phyloP scores from a whole-genome alignment of 106 monocot genomes.

The Dendrobium huoshanense region DNA sequence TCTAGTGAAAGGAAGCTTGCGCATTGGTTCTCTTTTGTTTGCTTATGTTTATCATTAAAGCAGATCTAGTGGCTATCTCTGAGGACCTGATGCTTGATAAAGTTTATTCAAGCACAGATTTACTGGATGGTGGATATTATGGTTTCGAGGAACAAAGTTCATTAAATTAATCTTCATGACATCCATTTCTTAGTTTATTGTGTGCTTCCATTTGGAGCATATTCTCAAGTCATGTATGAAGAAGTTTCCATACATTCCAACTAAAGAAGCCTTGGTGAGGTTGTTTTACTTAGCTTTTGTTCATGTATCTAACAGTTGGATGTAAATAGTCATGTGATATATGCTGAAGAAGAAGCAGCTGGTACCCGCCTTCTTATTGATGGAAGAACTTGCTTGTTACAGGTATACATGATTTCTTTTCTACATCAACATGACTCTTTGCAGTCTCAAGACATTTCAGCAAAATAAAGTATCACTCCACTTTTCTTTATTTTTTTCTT shows the following conservation, averaged over 20 bases:
- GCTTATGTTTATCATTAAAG: background rate
- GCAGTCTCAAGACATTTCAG: background rate
- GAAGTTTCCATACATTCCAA: background rate
- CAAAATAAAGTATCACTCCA: background rate
- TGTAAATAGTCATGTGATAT: slow-evolving; percentile 97
- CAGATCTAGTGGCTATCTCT: background rate
- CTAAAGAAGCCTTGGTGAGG: background rate
- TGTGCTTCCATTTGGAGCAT: background rate
- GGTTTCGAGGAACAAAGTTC: background rate
- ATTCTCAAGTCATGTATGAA: background rate
- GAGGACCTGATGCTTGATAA: background rate
- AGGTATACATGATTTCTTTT: slow-evolving; percentile 38
- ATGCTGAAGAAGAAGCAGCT: slow-evolving; percentile 99
- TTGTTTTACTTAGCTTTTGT: background rate
- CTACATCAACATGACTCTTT: background rate
- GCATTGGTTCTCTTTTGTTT: background rate
- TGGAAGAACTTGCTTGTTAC: slow-evolving; percentile 97
- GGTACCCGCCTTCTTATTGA: slow-evolving; percentile 98
- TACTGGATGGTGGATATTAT: background rate
- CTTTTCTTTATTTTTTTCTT: background rate
- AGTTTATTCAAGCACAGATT: background rate
- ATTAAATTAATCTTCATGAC: background rate
- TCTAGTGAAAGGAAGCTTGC: background rate
- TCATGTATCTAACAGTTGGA: slow-evolving; percentile 48
- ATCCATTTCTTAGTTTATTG: background rate